These are phyloP conservation scores for Myriosclerotinia curreyana DNA, from an alignment of 2,329 filamentous ascomycete genomes.

Conservation along the genomic window DNA sequence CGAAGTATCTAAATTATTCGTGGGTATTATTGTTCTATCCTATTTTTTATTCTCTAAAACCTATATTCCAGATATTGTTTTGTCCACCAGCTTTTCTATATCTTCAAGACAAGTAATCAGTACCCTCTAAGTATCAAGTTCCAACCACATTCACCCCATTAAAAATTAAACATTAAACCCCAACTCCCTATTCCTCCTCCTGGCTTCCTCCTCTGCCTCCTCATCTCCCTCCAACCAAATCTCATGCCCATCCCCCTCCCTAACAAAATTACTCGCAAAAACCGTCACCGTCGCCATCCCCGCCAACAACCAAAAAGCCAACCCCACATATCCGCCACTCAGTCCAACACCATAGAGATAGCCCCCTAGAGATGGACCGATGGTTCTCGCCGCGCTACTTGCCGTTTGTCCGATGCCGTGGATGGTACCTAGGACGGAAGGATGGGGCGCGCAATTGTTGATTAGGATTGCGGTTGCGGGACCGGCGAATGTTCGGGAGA, in stretches of 20 bases:
- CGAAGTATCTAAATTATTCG: no score
- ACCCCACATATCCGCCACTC: slow-evolving; percentile 53
- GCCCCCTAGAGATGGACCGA: slow-evolving; percentile 60
- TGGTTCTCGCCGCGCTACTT: slow-evolving; percentile 55
- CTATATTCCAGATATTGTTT: not conserved
- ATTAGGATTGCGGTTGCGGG: slow-evolving; percentile 33
- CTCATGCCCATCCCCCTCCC: slow-evolving; percentile 63
- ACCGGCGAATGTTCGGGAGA: slow-evolving; percentile 60
- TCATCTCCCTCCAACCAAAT: slow-evolving; percentile 62
- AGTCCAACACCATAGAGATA: slow-evolving; percentile 59
- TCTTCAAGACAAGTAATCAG: no score
- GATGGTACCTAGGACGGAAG: slow-evolving; percentile 56
- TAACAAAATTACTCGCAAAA: slow-evolving; percentile 53
- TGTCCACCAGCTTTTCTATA: no score
- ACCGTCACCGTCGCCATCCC: slow-evolving; percentile 50
- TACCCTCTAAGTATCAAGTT: no score
- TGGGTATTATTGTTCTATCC: not conserved
- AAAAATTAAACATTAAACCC: slow-evolving; percentile 13
- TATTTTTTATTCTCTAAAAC: not conserved
- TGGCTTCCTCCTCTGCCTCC: slow-evolving; percentile 42
- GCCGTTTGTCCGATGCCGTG: slow-evolving; percentile 58
- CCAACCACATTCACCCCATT: not conserved
- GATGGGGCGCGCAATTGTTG: slow-evolving; percentile 59
- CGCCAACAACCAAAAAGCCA: slow-evolving; percentile 45
- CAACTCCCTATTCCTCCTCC: slow-evolving; percentile 29